Conservation (phyloP, 371 early-diverging fungal species). For the Mucor sp. region DNA sequence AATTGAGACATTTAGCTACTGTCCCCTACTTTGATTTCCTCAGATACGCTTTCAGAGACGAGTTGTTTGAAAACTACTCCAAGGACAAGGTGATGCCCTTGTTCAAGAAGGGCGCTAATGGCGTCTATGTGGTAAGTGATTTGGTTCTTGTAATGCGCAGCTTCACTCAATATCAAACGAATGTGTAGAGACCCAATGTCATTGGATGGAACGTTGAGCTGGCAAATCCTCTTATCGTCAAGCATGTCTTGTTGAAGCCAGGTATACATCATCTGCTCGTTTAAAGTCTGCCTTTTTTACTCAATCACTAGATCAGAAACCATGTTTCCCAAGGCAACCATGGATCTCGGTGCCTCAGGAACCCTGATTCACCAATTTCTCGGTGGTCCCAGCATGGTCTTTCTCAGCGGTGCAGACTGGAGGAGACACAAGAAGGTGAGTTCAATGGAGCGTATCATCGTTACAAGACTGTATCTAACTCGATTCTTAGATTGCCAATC, state of each 20-base stretch:
- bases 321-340: conserved; percentile 21
- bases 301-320: background rate
- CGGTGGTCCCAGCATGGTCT: conserved; percentile 29
- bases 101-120: background rate
- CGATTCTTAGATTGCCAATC: conserved; percentile 30
- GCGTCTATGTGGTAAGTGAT: conserved; percentile 5
- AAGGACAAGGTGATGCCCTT: conserved; percentile 14
- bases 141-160: background rate
- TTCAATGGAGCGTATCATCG: background rate
- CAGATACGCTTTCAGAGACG: conserved; percentile 7
- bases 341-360: conserved; percentile 7
- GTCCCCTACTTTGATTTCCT: conserved; percentile 9
- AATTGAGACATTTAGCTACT: conserved; percentile 12
- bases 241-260: conserved; percentile 12
- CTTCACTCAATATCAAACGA: background rate
- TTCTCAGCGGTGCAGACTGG: conserved; percentile 33
- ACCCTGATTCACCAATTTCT: conserved; percentile 24
- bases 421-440: conserved; percentile 30
- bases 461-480: background rate
- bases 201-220: conserved; percentile 12
- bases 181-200: conserved; percentile 5
- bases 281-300: background rate
- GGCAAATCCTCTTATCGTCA: conserved; percentile 15
- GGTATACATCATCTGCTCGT: background rate
- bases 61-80: conserved; percentile 7